These are phyloP conservation scores for Jackrogersella multiformis DNA, from an alignment of 495 filamentous ascomycete genomes.

Conservation along the genomic window DNA sequence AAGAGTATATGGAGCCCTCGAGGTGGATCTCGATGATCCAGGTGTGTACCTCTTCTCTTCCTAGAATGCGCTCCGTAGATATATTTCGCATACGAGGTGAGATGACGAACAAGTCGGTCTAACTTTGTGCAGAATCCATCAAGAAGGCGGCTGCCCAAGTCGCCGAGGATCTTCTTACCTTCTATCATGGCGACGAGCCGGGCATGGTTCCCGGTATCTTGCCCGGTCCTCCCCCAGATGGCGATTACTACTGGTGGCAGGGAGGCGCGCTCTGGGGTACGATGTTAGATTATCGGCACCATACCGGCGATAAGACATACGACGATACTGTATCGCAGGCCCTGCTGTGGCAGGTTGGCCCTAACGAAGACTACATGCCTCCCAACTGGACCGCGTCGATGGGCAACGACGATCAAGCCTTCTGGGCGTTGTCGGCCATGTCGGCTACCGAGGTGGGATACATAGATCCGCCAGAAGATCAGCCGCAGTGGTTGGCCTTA, in stretches of 20 bases:
- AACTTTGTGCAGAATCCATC: conserved; percentile 61
- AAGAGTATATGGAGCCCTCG: conserved; percentile 40
- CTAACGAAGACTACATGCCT: conserved; percentile 64
- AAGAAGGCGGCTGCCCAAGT: conserved; percentile 67
- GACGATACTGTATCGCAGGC: conserved; percentile 61
- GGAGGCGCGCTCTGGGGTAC: conserved; percentile 69
- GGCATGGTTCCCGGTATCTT: conserved; percentile 68
- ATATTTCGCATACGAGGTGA: not conserved
- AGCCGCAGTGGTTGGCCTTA: conserved; percentile 73
- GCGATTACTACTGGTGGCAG: conserved; percentile 80
- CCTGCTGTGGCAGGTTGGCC: conserved; percentile 63
- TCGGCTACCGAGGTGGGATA: conserved; percentile 75
- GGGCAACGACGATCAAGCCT: conserved; percentile 81
- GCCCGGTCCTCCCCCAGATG: conserved; percentile 53
- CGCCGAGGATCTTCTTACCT: conserved; percentile 70
- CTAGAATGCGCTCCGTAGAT: not conserved
- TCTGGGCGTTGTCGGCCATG: conserved; percentile 77
- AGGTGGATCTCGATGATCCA: conserved; percentile 50
- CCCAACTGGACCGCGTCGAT: conserved; percentile 63
- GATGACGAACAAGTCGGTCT: conserved; percentile 12
- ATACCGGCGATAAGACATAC: conserved; percentile 64
- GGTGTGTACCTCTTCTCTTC: conserved; percentile 36
- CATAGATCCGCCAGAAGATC: conserved; percentile 60
- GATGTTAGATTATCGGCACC: conserved; percentile 68
- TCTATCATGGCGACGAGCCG: conserved; percentile 69